Evolutionary conservation across 768 basidiomycete species (phyloP).

Genomic region (Podaxis rugospora): DNA sequence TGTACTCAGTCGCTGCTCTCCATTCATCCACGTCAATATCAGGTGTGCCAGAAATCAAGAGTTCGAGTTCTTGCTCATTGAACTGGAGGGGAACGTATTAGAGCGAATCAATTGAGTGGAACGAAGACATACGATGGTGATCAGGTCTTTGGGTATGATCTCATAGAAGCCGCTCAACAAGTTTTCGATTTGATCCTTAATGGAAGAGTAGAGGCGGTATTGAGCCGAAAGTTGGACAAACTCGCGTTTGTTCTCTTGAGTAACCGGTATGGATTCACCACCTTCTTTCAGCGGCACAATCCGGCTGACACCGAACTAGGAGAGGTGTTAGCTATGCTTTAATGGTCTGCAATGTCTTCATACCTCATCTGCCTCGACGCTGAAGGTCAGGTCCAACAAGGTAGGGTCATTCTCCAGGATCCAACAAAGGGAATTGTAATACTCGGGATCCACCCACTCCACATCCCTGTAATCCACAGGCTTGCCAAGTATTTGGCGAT

Average conservation of each 20-base stretch:
- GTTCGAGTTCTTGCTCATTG: conserved; percentile 91
- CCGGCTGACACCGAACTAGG: conserved; percentile 85
- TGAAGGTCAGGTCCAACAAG: conserved; percentile 84
- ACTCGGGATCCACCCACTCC: conserved; percentile 97
- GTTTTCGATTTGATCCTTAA: conserved; percentile 93
- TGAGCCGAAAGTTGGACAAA: conserved; percentile 95
- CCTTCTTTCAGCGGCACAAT: conserved; percentile 83
- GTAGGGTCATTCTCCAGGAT: conserved; percentile 96
- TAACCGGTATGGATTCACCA: conserved; percentile 82
- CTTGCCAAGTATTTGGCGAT: conserved; percentile 91
- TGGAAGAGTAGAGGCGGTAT: conserved; percentile 89
- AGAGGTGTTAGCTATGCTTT: conserved; percentile 8
- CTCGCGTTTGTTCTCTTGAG: conserved; percentile 94
- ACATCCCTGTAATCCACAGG: conserved; percentile 95
- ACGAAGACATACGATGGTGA: conserved; percentile 70
- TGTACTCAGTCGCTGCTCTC: conserved; percentile 89
- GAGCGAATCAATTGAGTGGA: not conserved
- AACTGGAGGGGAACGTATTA: conserved; percentile 46
- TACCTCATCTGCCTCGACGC: conserved; percentile 94
- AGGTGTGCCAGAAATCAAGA: conserved; percentile 95
- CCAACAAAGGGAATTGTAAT: conserved; percentile 98
- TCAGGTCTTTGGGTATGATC: conserved; percentile 94
- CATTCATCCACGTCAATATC: conserved; percentile 98
- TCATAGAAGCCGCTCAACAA: conserved; percentile 92
- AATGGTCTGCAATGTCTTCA: conserved; percentile 1